Evolutionary conservation across 2,329 filamentous ascomycete genomes (phyloP), one percentile per base, ranked within the genome.

Genomic region (Mariannaea sp.): DNA sequence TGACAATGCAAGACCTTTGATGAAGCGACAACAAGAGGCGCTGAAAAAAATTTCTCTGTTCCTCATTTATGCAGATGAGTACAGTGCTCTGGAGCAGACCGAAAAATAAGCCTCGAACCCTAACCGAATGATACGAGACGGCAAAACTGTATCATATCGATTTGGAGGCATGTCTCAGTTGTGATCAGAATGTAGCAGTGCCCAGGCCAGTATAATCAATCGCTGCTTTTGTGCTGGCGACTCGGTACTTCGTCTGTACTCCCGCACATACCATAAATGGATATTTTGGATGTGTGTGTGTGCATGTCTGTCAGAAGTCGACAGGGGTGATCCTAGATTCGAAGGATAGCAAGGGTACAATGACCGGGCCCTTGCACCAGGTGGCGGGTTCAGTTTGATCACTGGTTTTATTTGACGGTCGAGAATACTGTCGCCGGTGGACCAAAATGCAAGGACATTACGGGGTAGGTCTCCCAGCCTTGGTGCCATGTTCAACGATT

Each of bases 291-390:
- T 48, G 38, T 29, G 32, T 44, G 51, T 55, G 43, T 44, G 48
- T 43, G 51, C 40, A 48, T 65, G 56, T 61, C 52, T 56, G 58
- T 54, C 46, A 38, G 57, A 53, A 36, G 59, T 60, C 60, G 64
- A 65, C 66, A 65, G 50, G 66, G 67, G 51, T 53, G 3, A 60
- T 60, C 66, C 65, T 56, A 53, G 65, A 61, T 63, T 59, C 5
- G 58, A 52, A 49, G 54, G 55, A 53, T 44, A 46, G 53, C 59
- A 62, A 57, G 59, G 56, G 56, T 62, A 53, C 41, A 36, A 39
- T 30, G 39, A 54, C 49, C 44, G 39, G 36, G 40, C 22, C n/a
- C n/a, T 24, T 24, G 8, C 5, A 47, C 48, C 45, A 51, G 52
- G 52, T 40, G 41, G 52, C 51, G 46, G 52, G 22, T 24, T 24